Conservation (phyloP, 352 stramenopile genomes). For the Blastocystis hominis region DNA sequence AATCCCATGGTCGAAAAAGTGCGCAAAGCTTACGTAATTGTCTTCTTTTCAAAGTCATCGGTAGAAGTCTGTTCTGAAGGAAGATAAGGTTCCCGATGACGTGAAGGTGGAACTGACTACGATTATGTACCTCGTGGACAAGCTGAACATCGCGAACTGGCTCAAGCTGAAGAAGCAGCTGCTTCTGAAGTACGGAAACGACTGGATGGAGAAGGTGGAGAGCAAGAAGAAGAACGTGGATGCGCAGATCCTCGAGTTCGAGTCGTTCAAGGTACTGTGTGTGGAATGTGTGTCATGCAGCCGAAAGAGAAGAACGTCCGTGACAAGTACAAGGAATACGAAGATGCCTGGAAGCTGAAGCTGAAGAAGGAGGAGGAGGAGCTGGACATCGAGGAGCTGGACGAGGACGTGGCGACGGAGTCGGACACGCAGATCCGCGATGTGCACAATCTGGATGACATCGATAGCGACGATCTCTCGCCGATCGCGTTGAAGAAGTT, state of each 20-base stretch:
- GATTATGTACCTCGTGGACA: constrained; percentile 23
- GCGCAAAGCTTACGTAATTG: constrained; percentile 13
- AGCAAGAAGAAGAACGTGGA: constrained; percentile 29
- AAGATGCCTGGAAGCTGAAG: constrained; percentile 49
- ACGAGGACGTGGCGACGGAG: constrained; percentile 33
- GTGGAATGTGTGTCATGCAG: background rate
- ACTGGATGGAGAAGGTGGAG: constrained; percentile 26
- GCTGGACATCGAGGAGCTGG: constrained; percentile 52
- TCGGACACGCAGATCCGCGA: constrained; percentile 54
- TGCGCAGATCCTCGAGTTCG: constrained; percentile 43
- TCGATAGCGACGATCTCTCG: background rate
- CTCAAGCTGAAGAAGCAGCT: constrained; percentile 57
- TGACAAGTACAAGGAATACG: constrained; percentile 55
- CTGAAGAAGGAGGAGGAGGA: constrained; percentile 57
- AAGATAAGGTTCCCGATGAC: constrained; percentile 12
- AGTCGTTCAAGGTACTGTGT: background rate
- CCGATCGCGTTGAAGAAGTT: background rate
- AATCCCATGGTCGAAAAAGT: constrained; percentile 50
- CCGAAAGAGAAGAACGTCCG: constrained; percentile 52
- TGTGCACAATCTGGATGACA: constrained; percentile 44
- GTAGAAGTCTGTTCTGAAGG: constrained; percentile 51
- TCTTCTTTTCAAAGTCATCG: background rate
- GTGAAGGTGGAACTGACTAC: constrained; percentile 33
- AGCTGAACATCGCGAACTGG: constrained; percentile 41
- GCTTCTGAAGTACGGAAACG: constrained; percentile 25